Base-by-base conservation (phyloP, 495 filamentous ascomycete species). In the Pseudoneurospora amorphoporcata region DNA sequence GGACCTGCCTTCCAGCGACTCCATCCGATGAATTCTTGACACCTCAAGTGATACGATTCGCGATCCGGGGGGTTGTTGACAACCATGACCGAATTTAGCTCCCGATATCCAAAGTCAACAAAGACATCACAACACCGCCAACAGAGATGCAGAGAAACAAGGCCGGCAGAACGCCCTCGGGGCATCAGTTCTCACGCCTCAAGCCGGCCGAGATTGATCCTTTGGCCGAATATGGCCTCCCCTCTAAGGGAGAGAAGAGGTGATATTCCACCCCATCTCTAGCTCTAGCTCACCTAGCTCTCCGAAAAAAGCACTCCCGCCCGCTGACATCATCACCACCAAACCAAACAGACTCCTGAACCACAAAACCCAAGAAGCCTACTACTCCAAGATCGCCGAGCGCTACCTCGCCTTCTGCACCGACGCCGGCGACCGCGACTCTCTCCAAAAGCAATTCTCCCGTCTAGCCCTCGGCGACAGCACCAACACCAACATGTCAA, bases 381-480 rank as follows among this genome's bases (percentile, higher is more conserved):
- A 96, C 86, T 97, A 92, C 81, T 86, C 91, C 75, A 93, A 88
- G 77, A 95, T 98, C 73, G 87, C 92, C 71, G 88, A 92, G 75
- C 89, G 93, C 70, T 99, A 95, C 82, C 90, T 96, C 85, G 88
- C 86, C 73, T 95, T 97, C 81, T 95, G 93, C 82, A 91, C 91
- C 58, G 80, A 85, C 14, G 86, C 88, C 39, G 87, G 86, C 70
- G 86, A 89, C 77, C 83, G 87, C 41, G 88, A 92, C 73, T 86
- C 89, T 71, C 88, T 98, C 38, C 88, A 93, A 72, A 86, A 86
- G 71, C 90, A 90, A 70, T 92, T 96, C 75, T 87, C 91, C 7
- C 88, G 88, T 4, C 86, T 95, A 40, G 82, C 88, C 68, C 72
- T 89, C 45, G 71, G 73, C 68, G 75, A 75, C 38, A 61, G 42